phyloP scores from a whole-genome alignment of 257 asterid species.

The Fraxinus pennsylvanica region DNA sequence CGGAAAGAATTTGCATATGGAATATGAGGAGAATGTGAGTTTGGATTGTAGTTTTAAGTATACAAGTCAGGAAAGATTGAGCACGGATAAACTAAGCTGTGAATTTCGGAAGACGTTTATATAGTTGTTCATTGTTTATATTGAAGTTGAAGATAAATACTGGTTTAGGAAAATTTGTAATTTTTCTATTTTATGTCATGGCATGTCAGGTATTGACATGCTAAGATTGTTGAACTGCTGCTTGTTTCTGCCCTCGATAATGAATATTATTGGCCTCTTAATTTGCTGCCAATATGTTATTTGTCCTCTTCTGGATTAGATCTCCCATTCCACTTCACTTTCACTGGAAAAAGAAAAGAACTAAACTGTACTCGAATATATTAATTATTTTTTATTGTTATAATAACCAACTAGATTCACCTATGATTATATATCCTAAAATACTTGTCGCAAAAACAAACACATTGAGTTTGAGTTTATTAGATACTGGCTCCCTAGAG shows the following conservation, averaged over 20 bases:
- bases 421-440: not conserved
- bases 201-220: not conserved
- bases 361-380: not conserved
- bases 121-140: not conserved
- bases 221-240: not conserved
- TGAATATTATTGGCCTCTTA: not conserved
- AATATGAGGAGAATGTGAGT: not conserved
- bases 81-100: not conserved
- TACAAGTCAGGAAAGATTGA: not conserved
- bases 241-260: not conserved
- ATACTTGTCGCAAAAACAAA: not conserved
- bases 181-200: not conserved
- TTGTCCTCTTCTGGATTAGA: not conserved
- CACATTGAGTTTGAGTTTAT: not conserved
- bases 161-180: not conserved
- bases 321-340: not conserved
- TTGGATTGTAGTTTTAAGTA: not conserved
- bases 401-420: not conserved
- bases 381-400: not conserved
- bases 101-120: not conserved
- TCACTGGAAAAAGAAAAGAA: not conserved
- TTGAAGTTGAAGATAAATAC: not conserved
- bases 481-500: conserved; percentile 3
- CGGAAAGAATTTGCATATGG: not conserved
- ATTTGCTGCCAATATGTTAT: not conserved